These are phyloP conservation scores for Apiotrichum porosum DNA, from an alignment of 1,284 basidiomycete species.

Conservation along the genomic window DNA sequence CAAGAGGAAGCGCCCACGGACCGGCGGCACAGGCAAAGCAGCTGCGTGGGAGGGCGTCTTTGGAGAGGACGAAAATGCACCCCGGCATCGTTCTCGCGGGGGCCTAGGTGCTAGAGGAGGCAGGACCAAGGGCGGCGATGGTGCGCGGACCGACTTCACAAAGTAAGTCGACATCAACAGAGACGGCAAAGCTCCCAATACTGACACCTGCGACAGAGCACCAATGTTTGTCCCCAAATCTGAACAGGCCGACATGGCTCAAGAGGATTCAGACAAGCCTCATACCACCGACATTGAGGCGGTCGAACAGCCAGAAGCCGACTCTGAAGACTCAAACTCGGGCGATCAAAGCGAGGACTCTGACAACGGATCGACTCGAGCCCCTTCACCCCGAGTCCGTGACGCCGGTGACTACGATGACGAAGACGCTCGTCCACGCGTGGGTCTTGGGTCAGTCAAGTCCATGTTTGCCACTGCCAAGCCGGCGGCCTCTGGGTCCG, in stretches of 20 bases:
- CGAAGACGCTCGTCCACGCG: slow-evolving; percentile 5
- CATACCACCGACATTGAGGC: too few relatives aligned
- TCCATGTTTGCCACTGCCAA: background rate
- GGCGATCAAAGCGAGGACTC: slow-evolving; percentile 6
- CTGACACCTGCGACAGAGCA: slow-evolving; percentile 48
- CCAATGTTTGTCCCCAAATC: slow-evolving; percentile 57
- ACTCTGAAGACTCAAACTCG: background rate
- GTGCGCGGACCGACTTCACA: slow-evolving; percentile 59
- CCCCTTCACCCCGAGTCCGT: slow-evolving; percentile 26
- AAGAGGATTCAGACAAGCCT: too few relatives aligned
- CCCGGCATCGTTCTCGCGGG: background rate
- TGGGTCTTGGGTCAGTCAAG: background rate
- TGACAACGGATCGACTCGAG: background rate
- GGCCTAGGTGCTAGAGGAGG: slow-evolving; percentile 25
- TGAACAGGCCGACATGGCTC: too few relatives aligned
- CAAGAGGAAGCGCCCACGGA: slow-evolving; percentile 61
- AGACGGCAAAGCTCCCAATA: background rate
- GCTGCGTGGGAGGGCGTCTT: slow-evolving; percentile 79
- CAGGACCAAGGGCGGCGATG: slow-evolving; percentile 49
- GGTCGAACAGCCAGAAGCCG: too few relatives aligned
- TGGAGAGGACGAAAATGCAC: slow-evolving; percentile 60
- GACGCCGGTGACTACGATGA: background rate
- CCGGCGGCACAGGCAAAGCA: slow-evolving; percentile 63
- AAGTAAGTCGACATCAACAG: slow-evolving; percentile 50
- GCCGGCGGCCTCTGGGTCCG: background rate